These are phyloP conservation scores for Glarea lozoyensis DNA, from an alignment of 495 filamentous ascomycete species.

Conservation along the genomic window DNA sequence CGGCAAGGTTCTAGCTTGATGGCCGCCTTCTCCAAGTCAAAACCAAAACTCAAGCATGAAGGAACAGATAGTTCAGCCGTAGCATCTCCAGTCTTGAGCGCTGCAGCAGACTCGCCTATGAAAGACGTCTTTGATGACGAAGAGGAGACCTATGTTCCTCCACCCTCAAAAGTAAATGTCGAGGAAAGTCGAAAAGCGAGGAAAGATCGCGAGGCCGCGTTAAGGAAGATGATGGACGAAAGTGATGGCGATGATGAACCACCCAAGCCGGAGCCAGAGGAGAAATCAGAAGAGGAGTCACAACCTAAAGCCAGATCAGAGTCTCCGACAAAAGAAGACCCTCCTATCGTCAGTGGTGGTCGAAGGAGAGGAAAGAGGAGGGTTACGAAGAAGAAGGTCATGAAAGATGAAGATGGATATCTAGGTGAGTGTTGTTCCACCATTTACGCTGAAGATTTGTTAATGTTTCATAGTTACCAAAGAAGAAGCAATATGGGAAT, in stretches of 20 bases:
- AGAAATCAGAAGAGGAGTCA: constrained; percentile 4
- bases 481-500: too few relatives aligned
- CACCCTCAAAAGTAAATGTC: constrained; percentile 28
- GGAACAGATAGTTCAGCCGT: constrained; percentile 32
- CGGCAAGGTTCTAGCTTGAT: constrained; percentile 61
- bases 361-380: constrained; percentile 71
- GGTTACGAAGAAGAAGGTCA: constrained; percentile 73
- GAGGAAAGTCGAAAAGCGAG: constrained; percentile 42
- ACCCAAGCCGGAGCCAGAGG: constrained; percentile 8
- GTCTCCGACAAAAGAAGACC: constrained; percentile 24
- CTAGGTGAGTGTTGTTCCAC: constrained; percentile 50
- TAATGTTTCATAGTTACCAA: too few relatives aligned
- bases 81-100: constrained; percentile 8
- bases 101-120: constrained; percentile 45
- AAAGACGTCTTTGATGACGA: constrained; percentile 58
- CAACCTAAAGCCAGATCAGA: constrained; percentile 16
- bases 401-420: constrained; percentile 78
- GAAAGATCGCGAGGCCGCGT: constrained; percentile 62
- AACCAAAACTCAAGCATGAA: constrained; percentile 51
- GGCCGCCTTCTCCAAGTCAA: constrained; percentile 76
- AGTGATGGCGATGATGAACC: constrained; percentile 6
- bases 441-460: not conserved
- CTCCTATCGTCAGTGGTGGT: constrained; percentile 43
- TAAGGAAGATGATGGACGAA: constrained; percentile 72
- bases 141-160: constrained; percentile 39